A percentile compares a stretch with the other conserved stretches of the same genome.
Conservation (phyloP, 2,329 filamentous ascomycete species). For the Fusarium dimerum region DNA sequence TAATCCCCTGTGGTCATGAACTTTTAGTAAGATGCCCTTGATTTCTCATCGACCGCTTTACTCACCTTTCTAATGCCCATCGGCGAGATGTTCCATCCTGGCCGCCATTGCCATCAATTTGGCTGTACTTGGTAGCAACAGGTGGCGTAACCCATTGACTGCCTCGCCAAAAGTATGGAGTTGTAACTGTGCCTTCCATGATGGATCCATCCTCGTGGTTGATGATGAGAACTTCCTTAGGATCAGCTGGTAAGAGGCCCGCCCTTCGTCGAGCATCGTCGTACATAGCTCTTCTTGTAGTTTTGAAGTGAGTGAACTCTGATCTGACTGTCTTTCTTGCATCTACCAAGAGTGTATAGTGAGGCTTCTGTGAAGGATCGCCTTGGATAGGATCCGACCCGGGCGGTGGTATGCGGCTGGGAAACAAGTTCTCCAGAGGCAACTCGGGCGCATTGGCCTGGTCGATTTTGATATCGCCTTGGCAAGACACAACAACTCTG, state of each 20-base stretch:
- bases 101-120: conserved; percentile 63
- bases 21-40: conserved; percentile 2
- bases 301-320: conserved; percentile 84
- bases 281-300: conserved; percentile 73
- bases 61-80: conserved; percentile 74
- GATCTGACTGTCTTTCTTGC: conserved; percentile 42
- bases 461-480: conserved; percentile 49
- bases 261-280: conserved; percentile 65
- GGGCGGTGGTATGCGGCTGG: conserved; percentile 53
- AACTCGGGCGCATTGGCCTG: conserved; percentile 39
- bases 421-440: conserved; percentile 57
- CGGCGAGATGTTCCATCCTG: conserved; percentile 80
- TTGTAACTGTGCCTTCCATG: conserved; percentile 86
- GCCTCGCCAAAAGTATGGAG: conserved; percentile 75
- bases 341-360: conserved; percentile 50
- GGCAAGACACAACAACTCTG: conserved; percentile 53
- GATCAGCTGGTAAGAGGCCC: conserved; percentile 50
- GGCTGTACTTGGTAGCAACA: conserved; percentile 45
- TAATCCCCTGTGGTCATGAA: conserved; percentile 46
- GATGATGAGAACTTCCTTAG: conserved; percentile 74
- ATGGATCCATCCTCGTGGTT: conserved; percentile 61
- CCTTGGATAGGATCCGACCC: conserved; percentile 17
- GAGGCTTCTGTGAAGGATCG: conserved; percentile 29
- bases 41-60: neutral
- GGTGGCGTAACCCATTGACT: conserved; percentile 80